A percentile compares a stretch with the other conserved stretches of the same genome.
These are phyloP conservation scores for Corchorus capsularis DNA, from an alignment of 345 rosid species.

Conservation along the genomic window DNA sequence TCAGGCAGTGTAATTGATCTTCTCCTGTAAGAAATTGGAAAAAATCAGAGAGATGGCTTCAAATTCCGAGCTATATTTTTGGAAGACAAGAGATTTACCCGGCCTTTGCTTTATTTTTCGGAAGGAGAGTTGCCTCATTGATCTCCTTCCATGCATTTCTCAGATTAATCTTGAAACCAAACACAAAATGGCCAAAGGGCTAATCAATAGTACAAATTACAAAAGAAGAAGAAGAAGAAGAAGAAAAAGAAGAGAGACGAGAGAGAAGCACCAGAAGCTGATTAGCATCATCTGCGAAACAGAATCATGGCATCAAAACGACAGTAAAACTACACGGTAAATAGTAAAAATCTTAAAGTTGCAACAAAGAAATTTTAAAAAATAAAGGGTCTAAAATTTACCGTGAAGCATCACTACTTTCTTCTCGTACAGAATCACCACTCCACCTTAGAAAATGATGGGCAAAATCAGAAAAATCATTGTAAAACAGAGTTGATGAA, in stretches of 20 bases:
- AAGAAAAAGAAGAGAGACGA: no score
- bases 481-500: not conserved
- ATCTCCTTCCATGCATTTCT: constrained; percentile 83
- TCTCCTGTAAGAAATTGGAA: constrained; percentile 52
- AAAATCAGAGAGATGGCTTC: not conserved
- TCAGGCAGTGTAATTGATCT: constrained; percentile 77
- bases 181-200: not conserved
- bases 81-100: constrained; percentile 33
- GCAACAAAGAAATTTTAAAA: not conserved
- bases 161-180: constrained; percentile 58
- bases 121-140: constrained; percentile 65
- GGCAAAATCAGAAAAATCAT: constrained; percentile 2
- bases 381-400: constrained; percentile 26
- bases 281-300: constrained; percentile 68
- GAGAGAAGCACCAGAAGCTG: constrained; percentile 64
- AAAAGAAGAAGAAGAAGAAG: not conserved
- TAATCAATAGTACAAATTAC: not conserved
- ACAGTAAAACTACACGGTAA: not conserved
- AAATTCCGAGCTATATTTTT: not conserved
- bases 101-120: constrained; percentile 75
- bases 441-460: constrained; percentile 62
- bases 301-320: not conserved
- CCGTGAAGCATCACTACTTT: constrained; percentile 89
- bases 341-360: not conserved
- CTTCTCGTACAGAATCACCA: constrained; percentile 87